A percentile compares a stretch with the other conserved stretches of the same genome.
phyloP scores from a whole-genome alignment of 371 early-diverging fungal species.

The Mucor racemosus region DNA sequence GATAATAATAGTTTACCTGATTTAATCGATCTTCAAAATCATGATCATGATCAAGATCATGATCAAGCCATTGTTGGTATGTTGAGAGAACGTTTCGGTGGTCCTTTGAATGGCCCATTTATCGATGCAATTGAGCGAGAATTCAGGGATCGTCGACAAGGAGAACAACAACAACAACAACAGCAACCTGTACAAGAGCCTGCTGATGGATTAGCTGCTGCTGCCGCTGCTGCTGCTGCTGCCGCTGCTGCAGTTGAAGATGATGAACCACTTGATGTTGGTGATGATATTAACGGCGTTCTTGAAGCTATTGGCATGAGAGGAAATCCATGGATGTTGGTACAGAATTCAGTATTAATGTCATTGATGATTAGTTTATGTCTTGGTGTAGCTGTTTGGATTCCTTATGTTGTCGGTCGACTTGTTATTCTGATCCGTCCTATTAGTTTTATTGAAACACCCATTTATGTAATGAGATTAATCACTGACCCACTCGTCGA shows the following conservation, averaged over 20 bases:
- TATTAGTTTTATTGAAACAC: slow-evolving; percentile 47
- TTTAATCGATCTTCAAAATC: slow-evolving; percentile 2
- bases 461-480: slow-evolving; percentile 45
- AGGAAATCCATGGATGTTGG: slow-evolving; percentile 74
- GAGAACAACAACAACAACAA: not conserved
- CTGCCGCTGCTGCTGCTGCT: not conserved
- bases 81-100: slow-evolving; percentile 7
- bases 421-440: slow-evolving; percentile 54
- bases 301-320: slow-evolving; percentile 86
- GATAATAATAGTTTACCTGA: slow-evolving; percentile 17
- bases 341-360: slow-evolving; percentile 80
- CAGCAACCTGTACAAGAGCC: slow-evolving; percentile 1
- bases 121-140: slow-evolving; percentile 6
- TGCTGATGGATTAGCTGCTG: not conserved
- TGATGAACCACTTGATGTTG: slow-evolving; percentile 38
- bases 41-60: not conserved
- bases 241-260: slow-evolving; percentile 23
- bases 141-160: not conserved
- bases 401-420: slow-evolving; percentile 73
- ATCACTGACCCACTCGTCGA: slow-evolving; percentile 62
- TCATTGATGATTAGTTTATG: slow-evolving; percentile 69
- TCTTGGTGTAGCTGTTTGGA: slow-evolving; percentile 72
- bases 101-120: not conserved
- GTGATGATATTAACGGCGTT: slow-evolving; percentile 77
- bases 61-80: slow-evolving; percentile 3